Percentiles rank a stretch among this genome's conserved stretches.
phyloP scores from a whole-genome alignment of 345 rosid genomes.

The Arabidopsis suecica region DNA sequence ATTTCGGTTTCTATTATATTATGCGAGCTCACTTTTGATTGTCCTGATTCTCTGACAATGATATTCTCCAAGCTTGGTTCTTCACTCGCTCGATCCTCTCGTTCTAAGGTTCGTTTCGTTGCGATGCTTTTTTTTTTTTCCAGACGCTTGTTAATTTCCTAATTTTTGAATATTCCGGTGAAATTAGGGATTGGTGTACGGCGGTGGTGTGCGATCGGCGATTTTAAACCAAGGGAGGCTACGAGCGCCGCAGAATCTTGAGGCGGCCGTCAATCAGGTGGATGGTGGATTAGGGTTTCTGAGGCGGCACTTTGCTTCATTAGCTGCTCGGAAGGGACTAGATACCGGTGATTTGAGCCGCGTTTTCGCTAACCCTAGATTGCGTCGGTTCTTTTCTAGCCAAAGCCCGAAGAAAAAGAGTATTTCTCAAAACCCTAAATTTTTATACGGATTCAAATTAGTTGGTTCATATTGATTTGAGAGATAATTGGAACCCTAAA shows the following conservation, averaged over 20 bases:
- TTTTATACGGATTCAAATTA: not conserved
- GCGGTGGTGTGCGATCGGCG: conserved; percentile 49
- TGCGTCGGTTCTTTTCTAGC: conserved; percentile 66
- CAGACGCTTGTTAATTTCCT: not conserved
- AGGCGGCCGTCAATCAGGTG: conserved; percentile 37
- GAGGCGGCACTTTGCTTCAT: conserved; percentile 62
- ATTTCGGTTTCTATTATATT: conserved; percentile 11
- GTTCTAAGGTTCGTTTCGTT: conserved; percentile 49
- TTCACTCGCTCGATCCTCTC: conserved; percentile 59
- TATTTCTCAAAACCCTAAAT: not conserved
- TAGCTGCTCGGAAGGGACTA: conserved; percentile 49
- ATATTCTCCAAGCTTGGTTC: conserved; percentile 68
- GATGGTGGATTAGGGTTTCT: conserved; percentile 58
- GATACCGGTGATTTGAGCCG: conserved; percentile 52
- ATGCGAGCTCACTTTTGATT: conserved; percentile 33
- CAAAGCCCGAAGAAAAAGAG: conserved; percentile 71
- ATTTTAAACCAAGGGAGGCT: conserved; percentile 29
- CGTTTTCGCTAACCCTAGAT: conserved; percentile 70
- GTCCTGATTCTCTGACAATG: conserved; percentile 45
- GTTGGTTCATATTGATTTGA: not conserved
- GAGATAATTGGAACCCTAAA: not conserved
- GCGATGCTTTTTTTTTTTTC: not conserved
- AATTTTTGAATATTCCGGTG: not conserved
- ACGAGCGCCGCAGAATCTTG: conserved; percentile 28
- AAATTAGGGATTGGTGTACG: conserved; percentile 45